Percentiles rank a stretch among this genome's conserved stretches.
Conservation (phyloP, 1,284 basidiomycete species). For the Ustilago cynodontis region DNA sequence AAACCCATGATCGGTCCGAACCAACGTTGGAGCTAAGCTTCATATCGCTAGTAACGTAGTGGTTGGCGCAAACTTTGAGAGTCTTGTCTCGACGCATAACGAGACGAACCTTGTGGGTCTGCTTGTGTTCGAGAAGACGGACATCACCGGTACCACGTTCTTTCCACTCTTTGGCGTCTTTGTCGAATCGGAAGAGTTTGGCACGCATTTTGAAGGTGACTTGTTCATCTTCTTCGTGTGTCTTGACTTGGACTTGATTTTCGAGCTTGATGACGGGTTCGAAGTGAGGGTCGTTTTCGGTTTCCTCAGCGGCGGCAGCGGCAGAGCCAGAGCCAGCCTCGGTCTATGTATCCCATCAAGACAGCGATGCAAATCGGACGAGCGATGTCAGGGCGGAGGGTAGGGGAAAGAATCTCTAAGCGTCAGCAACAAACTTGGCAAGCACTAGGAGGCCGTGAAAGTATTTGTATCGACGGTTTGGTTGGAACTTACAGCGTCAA, state of each 20-base stretch:
- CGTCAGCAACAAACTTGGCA: neutral
- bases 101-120: constrained; percentile 88
- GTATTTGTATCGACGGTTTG: neutral
- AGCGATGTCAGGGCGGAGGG: too few relatives aligned
- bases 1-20: constrained; percentile 99
- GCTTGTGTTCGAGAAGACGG: constrained; percentile 78
- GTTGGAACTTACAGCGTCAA: constrained; percentile 47
- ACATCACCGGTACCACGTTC: constrained; percentile 77
- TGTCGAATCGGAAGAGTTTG: constrained; percentile 96
- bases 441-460: too few relatives aligned
- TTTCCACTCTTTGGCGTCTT: constrained; percentile 90
- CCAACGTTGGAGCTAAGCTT: constrained; percentile 97
- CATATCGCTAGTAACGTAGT: constrained; percentile 91
- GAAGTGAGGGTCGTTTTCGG: constrained; percentile 90
- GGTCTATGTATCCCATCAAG: too few relatives aligned
- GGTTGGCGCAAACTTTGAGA: constrained; percentile 99
- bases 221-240: constrained; percentile 93
- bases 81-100: constrained; percentile 99
- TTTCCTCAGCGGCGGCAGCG: constrained; percentile 74
- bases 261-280: constrained; percentile 97
- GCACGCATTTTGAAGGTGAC: constrained; percentile 98
- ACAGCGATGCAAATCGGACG: too few relatives aligned
- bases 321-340: constrained; percentile 37
- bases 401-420: neutral
- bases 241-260: constrained; percentile 95